These are phyloP conservation scores for Cochlearia excelsa DNA, from an alignment of 345 rosid genomes.

Conservation along the genomic window DNA sequence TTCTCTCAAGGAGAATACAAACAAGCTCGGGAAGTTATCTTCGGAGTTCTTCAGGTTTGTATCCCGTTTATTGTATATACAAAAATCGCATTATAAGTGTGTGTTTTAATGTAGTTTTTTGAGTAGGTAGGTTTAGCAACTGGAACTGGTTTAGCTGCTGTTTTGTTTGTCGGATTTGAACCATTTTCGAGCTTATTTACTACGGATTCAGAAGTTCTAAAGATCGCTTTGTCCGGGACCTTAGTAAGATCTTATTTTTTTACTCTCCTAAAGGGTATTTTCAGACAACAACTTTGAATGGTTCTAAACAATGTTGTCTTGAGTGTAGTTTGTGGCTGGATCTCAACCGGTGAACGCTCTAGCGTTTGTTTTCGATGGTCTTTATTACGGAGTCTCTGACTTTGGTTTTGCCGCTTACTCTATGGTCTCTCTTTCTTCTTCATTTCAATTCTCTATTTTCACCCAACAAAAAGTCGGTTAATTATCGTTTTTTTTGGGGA, in stretches of 20 bases:
- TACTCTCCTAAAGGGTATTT: background rate
- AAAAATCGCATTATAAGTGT: background rate
- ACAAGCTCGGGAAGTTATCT: slow-evolving; percentile 61
- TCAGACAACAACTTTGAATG: slow-evolving; percentile 6
- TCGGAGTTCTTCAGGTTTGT: slow-evolving; percentile 62
- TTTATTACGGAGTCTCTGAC: slow-evolving; percentile 92
- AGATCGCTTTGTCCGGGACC: slow-evolving; percentile 71
- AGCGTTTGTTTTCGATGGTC: slow-evolving; percentile 90
- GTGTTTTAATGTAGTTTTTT: slow-evolving; percentile 2
- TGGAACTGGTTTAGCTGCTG: slow-evolving; percentile 64
- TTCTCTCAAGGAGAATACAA: slow-evolving; percentile 71
- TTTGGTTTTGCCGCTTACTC: slow-evolving; percentile 86
- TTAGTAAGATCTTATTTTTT: slow-evolving; percentile 48
- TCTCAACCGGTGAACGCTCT: slow-evolving; percentile 90
- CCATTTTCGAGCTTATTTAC: slow-evolving; percentile 69
- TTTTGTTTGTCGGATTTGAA: slow-evolving; percentile 68
- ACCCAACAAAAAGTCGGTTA: background rate
- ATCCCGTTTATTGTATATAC: background rate
- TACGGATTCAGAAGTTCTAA: slow-evolving; percentile 74
- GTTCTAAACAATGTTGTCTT: slow-evolving; percentile 1
- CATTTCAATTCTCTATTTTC: slow-evolving; percentile 1
- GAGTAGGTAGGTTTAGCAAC: slow-evolving; percentile 76
- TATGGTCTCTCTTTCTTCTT: slow-evolving; percentile 51
- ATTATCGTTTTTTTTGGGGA: slow-evolving; percentile 18
- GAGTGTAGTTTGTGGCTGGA: slow-evolving; percentile 83